phyloP scores from a whole-genome alignment of 208 protist genomes.

The Wallacemonas sp. region DNA sequence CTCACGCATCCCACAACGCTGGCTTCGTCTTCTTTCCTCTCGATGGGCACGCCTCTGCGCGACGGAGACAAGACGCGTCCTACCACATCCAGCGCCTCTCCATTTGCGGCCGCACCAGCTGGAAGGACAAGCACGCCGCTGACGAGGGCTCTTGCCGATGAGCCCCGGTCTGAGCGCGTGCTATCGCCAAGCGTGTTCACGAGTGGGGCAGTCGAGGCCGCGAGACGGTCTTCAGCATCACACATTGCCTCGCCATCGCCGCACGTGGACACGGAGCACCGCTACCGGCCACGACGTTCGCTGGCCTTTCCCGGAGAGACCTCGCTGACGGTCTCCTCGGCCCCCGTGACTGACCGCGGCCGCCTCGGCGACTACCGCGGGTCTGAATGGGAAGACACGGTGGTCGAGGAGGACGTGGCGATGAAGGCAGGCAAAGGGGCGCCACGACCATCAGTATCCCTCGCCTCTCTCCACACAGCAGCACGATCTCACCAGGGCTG shows the following conservation, averaged over 20 bases:
- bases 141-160: no score
- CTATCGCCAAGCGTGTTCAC: no score
- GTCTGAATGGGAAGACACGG: background rate
- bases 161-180: no score
- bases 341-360: background rate
- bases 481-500: background rate
- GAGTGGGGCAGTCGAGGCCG: no score
- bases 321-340: no score
- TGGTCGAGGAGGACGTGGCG: no score
- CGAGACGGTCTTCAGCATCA: no score
- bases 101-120: background rate
- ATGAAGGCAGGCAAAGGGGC: no score
- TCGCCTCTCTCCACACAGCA: no score
- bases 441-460: no score
- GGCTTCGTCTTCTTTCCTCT: slow-evolving; percentile 5
- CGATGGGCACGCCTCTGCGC: background rate
- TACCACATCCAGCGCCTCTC: background rate
- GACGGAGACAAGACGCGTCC: background rate
- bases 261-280: background rate
- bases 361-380: slow-evolving; percentile 13
- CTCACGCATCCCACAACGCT: slow-evolving; percentile 9
- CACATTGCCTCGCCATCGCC: background rate
- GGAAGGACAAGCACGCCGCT: no score
- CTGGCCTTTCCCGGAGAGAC: no score
- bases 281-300: background rate